phyloP scores from a whole-genome alignment of 306 rosid species.

The Hylodesmum podocarpum region DNA sequence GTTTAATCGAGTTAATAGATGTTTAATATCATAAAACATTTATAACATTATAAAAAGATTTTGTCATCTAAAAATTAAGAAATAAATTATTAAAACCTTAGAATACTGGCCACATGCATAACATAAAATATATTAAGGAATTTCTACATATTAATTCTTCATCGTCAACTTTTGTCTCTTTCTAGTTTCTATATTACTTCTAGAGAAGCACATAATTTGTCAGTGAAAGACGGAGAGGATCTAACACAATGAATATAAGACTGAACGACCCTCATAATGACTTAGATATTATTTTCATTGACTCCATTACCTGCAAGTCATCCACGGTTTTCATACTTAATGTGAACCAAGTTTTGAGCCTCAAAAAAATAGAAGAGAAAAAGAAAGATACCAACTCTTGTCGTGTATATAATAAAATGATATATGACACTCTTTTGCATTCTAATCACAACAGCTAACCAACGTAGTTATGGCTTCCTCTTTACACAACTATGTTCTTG shows the following conservation, averaged over 20 bases:
- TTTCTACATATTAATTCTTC: no score
- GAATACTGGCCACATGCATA: no score
- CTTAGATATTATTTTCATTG: conserved; percentile 19
- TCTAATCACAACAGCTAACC: not conserved
- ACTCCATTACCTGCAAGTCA: not conserved
- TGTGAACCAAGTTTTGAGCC: not conserved
- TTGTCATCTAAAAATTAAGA: no score
- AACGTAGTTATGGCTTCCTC: conserved; percentile 13
- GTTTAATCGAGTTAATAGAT: no score
- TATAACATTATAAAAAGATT: no score
- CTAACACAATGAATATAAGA: not conserved
- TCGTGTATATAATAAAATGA: not conserved
- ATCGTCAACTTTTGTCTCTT: no score
- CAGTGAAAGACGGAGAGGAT: not conserved
- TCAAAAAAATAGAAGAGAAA: not conserved
- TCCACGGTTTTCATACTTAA: not conserved
- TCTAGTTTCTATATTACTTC: not conserved
- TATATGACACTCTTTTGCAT: not conserved
- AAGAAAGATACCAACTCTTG: not conserved
- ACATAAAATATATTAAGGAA: no score
- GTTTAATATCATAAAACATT: no score
- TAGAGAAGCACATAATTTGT: not conserved
- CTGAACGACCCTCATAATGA: not conserved
- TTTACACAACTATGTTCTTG: conserved; percentile 10
- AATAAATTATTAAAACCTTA: no score